Base-by-base conservation (phyloP, 2,329 filamentous ascomycete genomes). In the Calonectria pauciramosa region DNA sequence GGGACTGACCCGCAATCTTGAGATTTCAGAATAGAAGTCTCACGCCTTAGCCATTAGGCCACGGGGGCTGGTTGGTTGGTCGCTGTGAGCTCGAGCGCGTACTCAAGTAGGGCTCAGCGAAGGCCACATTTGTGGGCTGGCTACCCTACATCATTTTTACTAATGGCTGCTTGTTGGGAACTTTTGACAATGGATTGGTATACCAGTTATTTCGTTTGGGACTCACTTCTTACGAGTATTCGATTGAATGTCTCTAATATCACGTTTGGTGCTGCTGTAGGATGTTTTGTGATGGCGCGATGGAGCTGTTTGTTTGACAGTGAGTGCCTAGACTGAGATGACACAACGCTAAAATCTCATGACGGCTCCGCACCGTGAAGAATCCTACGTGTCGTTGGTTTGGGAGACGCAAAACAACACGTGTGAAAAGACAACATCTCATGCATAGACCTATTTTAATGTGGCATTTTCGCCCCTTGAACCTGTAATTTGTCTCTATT, bases 41-140 rank as follows among this genome's bases (percentile, higher is more conserved):
- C 52, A 56, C 52, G 52, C 52, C 52, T 56, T 56, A 56, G 20
- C 52, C 52, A 56, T 56, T 56, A 56, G 52, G 52, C 52, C 52
- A 71, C 52, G 52, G 52, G 52, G 52, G 52, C 52, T 56, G 28
- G 9, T 56, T 30, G 18, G 30, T 32, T 56, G 52, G 30, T 32
- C 28, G 52, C 30, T 32, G 18, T 20, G 8, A 6, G 3, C 18
- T 4, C 13, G 10, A 34, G 30, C 5, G 1, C 5, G 10, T 11
- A 56, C 11, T 23, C 30, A n/a, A n/a, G 18, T 56, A 56, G 28
- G 30, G 18, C 20, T 47, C 13, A 32, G 52, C 11, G 1, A 13
- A 34, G 52, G 9, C 6, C 1, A 11, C 7, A 34, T n/a, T 34
- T 32, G 26, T 9, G 14, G 26, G n/a, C n/a, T n/a, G 8, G 26